Conservation (phyloP, 1,139 yeast species). For the Insectozyma bohioensis region DNA sequence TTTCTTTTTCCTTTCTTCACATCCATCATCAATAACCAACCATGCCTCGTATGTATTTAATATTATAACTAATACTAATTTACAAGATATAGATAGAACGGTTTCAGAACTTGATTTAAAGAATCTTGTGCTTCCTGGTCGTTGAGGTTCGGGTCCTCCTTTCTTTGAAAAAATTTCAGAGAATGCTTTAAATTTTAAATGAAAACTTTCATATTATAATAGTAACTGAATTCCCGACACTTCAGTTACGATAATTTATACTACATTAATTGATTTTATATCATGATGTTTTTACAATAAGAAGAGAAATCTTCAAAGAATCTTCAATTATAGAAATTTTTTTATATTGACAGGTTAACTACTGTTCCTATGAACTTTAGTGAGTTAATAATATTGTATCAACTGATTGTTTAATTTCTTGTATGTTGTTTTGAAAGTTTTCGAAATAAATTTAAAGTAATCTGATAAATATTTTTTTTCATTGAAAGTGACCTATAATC, state of each 20-base stretch:
- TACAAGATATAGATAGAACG: constrained; percentile 10
- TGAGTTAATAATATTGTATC: too few species aligned
- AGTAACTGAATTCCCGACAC: constrained; percentile 88
- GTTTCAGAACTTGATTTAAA: constrained; percentile 15
- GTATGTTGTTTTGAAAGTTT: too few species aligned
- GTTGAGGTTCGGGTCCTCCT: constrained; percentile 78
- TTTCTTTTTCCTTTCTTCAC: constrained; percentile 11
- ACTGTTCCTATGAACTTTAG: too few species aligned
- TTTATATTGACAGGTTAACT: too few species aligned
- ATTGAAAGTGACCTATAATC: constrained; percentile 10
- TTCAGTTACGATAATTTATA: constrained; percentile 71
- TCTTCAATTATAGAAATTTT: too few species aligned
- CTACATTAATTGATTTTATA: constrained; percentile 4
- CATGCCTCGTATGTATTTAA: constrained; percentile 68
- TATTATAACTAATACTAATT: constrained; percentile 12
- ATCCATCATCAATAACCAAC: constrained; percentile 20
- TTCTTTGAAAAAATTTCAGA: constrained; percentile 25
- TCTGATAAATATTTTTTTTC: too few species aligned
- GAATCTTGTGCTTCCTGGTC: constrained; percentile 18
- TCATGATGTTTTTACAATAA: neutral
- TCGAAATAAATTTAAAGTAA: too few species aligned
- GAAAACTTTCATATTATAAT: constrained; percentile 14
- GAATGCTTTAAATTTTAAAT: constrained; percentile 20
- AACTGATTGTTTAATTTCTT: too few species aligned
- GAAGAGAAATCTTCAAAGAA: too few species aligned